Conservation (phyloP, 2,329 filamentous ascomycete species). For the Lecanicillium sp. region DNA sequence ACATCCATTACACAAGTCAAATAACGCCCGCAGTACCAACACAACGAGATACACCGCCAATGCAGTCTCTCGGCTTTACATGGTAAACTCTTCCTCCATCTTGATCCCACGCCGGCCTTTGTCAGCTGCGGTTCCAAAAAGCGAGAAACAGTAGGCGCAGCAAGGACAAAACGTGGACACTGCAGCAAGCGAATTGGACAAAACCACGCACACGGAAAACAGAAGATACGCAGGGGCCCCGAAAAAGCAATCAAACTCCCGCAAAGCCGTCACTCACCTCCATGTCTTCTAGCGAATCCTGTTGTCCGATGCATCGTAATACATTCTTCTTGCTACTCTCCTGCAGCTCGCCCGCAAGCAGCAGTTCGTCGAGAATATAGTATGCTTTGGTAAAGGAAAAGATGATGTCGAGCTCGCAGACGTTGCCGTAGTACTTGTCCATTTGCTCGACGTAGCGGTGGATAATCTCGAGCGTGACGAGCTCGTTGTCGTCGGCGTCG, state of each 20-base stretch:
- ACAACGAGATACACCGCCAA: too few species aligned
- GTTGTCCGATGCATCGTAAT: slow-evolving; percentile 87
- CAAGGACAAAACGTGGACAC: background rate
- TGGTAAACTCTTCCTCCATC: slow-evolving; percentile 85
- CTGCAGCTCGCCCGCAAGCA: slow-evolving; percentile 93
- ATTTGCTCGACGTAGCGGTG: slow-evolving; percentile 99
- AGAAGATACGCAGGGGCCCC: background rate
- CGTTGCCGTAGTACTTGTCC: slow-evolving; percentile 99
- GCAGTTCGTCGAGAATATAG: slow-evolving; percentile 94
- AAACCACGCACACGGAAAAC: background rate
- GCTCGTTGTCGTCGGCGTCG: slow-evolving; percentile 93
- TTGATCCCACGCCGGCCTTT: slow-evolving; percentile 46
- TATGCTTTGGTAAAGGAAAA: slow-evolving; percentile 99
- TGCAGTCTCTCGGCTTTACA: too few species aligned
- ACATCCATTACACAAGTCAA: too few species aligned
- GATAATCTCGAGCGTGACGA: slow-evolving; percentile 97
- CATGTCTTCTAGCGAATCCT: slow-evolving; percentile 97
- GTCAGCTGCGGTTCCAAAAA: slow-evolving; percentile 6
- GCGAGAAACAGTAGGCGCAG: background rate
- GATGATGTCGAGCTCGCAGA: slow-evolving; percentile 98
- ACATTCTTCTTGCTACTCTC: slow-evolving; percentile 99
- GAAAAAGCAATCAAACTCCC: slow-evolving; percentile 6
- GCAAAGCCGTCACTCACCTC: slow-evolving; percentile 62
- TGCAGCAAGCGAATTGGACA: slow-evolving; percentile 1
- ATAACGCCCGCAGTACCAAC: too few species aligned